phyloP scores from a whole-genome alignment of 352 stramenopile species.

The Thalassiosira hispida region DNA sequence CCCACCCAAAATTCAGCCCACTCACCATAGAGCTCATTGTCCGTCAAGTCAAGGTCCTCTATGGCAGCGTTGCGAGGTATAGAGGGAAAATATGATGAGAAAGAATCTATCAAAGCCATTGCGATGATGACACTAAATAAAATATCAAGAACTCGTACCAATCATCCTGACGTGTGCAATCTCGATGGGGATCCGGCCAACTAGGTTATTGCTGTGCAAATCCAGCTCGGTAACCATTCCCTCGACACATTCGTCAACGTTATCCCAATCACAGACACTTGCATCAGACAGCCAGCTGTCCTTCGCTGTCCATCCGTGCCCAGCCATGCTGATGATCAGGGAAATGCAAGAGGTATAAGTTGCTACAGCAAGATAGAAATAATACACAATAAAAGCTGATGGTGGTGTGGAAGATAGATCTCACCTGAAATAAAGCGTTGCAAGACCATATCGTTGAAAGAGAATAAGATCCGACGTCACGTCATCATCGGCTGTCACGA shows the following conservation, averaged over 20 bases:
- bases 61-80: background rate
- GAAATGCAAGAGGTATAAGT: background rate
- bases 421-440: conserved; percentile 46
- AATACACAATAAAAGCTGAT: no score
- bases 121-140: background rate
- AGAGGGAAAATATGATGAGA: conserved; percentile 15
- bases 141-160: background rate
- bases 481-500: conserved; percentile 14
- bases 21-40: conserved; percentile 51
- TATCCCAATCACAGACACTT: conserved; percentile 37
- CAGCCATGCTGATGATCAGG: conserved; percentile 20
- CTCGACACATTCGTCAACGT: conserved; percentile 20
- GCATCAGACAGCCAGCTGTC: conserved; percentile 27
- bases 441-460: conserved; percentile 50
- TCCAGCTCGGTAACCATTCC: conserved; percentile 39
- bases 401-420: background rate
- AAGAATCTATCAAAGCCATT: no score
- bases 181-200: conserved; percentile 47
- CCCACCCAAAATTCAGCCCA: background rate
- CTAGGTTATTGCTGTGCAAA: conserved; percentile 40
- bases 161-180: conserved; percentile 37
- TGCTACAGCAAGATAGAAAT: no score
- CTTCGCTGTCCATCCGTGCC: conserved; percentile 26
- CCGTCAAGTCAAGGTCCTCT: conserved; percentile 47
- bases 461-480: conserved; percentile 32